Evolutionary conservation across 805 yeast species (phyloP).

Genomic region (Pichia paraexigua): DNA sequence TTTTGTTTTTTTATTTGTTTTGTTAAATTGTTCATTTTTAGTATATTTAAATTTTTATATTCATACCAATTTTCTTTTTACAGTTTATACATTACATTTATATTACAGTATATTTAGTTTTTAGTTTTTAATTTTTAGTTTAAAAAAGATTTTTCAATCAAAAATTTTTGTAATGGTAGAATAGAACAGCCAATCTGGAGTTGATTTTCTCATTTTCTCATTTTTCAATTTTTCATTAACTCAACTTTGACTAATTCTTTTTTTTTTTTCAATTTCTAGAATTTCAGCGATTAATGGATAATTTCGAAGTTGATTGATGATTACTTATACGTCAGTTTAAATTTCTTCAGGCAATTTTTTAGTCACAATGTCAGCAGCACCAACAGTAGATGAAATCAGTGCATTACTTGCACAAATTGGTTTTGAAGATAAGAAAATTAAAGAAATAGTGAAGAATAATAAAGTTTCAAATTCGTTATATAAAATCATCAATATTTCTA

Average conservation of each 20-base stretch:
- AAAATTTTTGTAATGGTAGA: no score
- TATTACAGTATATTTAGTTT: background rate
- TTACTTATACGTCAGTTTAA: no score
- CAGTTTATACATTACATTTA: background rate
- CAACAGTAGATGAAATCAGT: constrained; percentile 16
- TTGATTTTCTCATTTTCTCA: no score
- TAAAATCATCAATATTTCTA: constrained; percentile 44
- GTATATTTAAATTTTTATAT: background rate
- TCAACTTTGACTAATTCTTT: no score
- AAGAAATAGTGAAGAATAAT: constrained; percentile 77
- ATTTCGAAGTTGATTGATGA: background rate
- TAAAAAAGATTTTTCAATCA: no score
- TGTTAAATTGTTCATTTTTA: background rate
- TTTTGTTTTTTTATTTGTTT: background rate
- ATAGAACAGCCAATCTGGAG: no score
- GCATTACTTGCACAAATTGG: constrained; percentile 43
- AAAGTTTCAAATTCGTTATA: constrained; percentile 70
- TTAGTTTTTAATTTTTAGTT: background rate
- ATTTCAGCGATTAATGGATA: background rate
- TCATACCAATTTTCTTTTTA: background rate
- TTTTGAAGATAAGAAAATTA: constrained; percentile 62
- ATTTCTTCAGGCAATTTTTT: background rate
- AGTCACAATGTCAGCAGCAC: background rate
- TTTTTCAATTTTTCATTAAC: no score
- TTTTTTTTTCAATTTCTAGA: no score